Evolutionary conservation across 495 filamentous ascomycete species (phyloP).

Genomic region (Diplogelasinospora grovesii): DNA sequence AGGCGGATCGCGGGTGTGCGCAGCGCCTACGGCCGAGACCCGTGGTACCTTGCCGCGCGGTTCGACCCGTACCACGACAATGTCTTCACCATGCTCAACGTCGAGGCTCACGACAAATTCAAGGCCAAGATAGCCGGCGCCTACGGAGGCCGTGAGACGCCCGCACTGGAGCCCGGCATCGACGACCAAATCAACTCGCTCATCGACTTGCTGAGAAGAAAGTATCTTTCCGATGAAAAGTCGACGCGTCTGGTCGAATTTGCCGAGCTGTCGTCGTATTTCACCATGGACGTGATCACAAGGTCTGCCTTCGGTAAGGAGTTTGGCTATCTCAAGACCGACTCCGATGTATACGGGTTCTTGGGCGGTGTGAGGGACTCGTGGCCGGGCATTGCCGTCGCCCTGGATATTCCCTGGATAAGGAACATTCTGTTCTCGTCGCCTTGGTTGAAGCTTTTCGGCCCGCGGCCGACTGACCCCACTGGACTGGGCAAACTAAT

Average conservation of each 20-base stretch:
- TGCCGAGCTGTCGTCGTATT: constrained; percentile 35
- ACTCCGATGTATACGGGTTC: constrained; percentile 45
- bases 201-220: constrained; percentile 31
- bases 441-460: constrained; percentile 45
- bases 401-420: constrained; percentile 25
- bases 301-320: constrained; percentile 45
- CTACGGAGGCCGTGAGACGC: constrained; percentile 46
- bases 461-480: constrained; percentile 49
- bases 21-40: constrained; percentile 24
- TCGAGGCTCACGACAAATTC: constrained; percentile 31
- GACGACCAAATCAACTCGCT: constrained; percentile 35
- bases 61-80: constrained; percentile 32
- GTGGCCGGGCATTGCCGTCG: constrained; percentile 19
- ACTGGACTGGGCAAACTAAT: constrained; percentile 34
- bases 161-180: constrained; percentile 38
- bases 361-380: constrained; percentile 31
- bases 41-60: constrained; percentile 24
- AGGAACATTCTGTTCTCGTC: constrained; percentile 26
- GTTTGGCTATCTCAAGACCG: constrained; percentile 40
- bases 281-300: constrained; percentile 47
- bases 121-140: constrained; percentile 33
- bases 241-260: constrained; percentile 25
- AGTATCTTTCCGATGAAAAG: constrained; percentile 11
- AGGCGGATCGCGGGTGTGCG: constrained; percentile 28
- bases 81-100: constrained; percentile 34